Evolutionary conservation across 805 yeast genomes (phyloP), one percentile per base, ranked within the genome.

Genomic region (Yarrowia osloensis): DNA sequence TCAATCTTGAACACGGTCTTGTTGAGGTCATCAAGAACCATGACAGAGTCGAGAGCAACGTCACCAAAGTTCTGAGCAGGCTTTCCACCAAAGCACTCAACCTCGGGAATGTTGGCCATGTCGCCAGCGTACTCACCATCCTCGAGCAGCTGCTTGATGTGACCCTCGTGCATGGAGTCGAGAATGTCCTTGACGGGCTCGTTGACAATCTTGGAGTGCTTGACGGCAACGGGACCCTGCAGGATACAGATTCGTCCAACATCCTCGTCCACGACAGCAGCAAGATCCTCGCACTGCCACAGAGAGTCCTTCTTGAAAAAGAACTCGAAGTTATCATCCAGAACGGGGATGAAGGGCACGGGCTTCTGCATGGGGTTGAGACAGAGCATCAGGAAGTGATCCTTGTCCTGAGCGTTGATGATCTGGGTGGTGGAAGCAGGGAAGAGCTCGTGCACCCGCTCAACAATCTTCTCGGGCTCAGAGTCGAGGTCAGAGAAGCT

Each of bases 191-290:
- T 88, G 75, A 95, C 90, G 74, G 99, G 98, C 81, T 91, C 97
- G 76, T 95, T 88, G 69, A 90, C 95, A 75, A 84, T 82, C 74
- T 84, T 89, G 73, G 98, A 88, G 82, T 82, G 93, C 80, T 88
- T 92, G 73, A 97, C 97, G 73, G 99, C 97, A 72, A 95, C 98
- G 65, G 99, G 99, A 73, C 99, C 98, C 74, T 92, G 97, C 75
- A 95, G 85, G 72, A 95, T 92, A 89, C 99, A 96, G n/a, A 98
- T 94, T 84, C 99, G 89, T 80, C 93, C 93, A 70, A 95, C 98
- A 77, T 95, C 99, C 74, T 89, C 91, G 72, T 85, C 98, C 71
- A 91, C 93, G 76, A 95, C 98, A 69, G 98, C 90, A 77, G 92
- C 98, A 76, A 95, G 85, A 77, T 91, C 94, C 83, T 95, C 98